Conservation (phyloP, 805 yeast genomes). For the Clavispora phyllophila region DNA sequence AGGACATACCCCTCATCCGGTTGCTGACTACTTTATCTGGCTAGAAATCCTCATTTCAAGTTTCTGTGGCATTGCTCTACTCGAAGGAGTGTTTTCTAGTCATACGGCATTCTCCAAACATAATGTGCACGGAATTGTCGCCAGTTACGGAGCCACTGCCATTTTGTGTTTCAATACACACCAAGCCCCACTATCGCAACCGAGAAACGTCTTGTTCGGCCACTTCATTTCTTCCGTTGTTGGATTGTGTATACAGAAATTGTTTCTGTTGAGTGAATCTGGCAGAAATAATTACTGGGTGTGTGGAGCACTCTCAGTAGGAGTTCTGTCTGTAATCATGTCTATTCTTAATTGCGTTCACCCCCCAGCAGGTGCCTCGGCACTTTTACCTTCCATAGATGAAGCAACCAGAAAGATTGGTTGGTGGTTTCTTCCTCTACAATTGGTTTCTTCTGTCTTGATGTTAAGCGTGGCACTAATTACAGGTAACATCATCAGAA, state of each 20-base stretch:
- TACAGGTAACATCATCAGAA: conserved; percentile 47
- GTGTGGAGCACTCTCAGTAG: conserved; percentile 55
- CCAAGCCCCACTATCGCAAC: conserved; percentile 61
- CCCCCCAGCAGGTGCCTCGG: conserved; percentile 73
- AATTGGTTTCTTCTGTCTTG: conserved; percentile 44
- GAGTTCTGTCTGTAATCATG: conserved; percentile 50
- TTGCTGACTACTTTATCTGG: conserved; percentile 40
- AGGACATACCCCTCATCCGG: conserved; percentile 23
- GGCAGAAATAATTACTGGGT: conserved; percentile 50
- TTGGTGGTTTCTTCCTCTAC: conserved; percentile 63
- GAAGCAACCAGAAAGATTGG: conserved; percentile 43
- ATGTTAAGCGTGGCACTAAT: conserved; percentile 48
- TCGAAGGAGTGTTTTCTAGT: conserved; percentile 43
- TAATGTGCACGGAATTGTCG: conserved; percentile 45
- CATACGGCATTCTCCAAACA: conserved; percentile 35
- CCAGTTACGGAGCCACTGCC: conserved; percentile 60
- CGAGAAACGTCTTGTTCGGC: conserved; percentile 54
- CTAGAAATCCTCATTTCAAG: conserved; percentile 42
- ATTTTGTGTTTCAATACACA: conserved; percentile 52
- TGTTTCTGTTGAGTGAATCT: conserved; percentile 41
- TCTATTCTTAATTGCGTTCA: conserved; percentile 51
- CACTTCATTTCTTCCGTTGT: conserved; percentile 49
- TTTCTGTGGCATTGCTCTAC: conserved; percentile 40
- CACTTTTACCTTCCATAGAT: conserved; percentile 51
- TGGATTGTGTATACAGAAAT: conserved; percentile 51